A percentile compares a stretch with the other conserved stretches of the same genome.
Conservation (phyloP, 495 filamentous ascomycete genomes). For the Trichoderma parareesei region DNA sequence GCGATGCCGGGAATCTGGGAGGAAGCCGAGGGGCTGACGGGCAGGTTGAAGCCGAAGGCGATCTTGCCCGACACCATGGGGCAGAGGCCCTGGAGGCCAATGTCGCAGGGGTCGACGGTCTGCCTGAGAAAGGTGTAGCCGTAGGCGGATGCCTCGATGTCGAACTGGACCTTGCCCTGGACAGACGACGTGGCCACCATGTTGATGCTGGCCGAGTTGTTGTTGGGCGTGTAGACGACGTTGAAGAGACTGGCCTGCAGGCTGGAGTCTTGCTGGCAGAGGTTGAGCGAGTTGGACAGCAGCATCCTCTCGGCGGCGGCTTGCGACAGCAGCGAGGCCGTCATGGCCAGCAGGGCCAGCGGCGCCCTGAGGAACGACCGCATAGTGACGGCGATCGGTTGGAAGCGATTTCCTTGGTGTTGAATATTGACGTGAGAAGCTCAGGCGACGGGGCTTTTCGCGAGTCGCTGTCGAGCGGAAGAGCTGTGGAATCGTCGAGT, state of each 20-base stretch:
- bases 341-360: constrained; percentile 27
- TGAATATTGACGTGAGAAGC: background rate
- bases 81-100: constrained; percentile 68
- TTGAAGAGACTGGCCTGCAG: constrained; percentile 81
- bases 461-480: background rate
- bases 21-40: constrained; percentile 48
- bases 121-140: constrained; percentile 60
- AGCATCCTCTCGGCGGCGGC: constrained; percentile 37
- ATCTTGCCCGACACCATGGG: constrained; percentile 88
- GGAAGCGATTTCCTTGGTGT: background rate
- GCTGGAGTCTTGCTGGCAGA: constrained; percentile 69
- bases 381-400: constrained; percentile 20
- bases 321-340: constrained; percentile 22
- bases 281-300: constrained; percentile 65
- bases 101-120: constrained; percentile 67
- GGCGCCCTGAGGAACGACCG: constrained; percentile 26
- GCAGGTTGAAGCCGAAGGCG: constrained; percentile 60
- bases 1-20: constrained; percentile 71
- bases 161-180: constrained; percentile 73
- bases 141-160: constrained; percentile 71
- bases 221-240: constrained; percentile 68
- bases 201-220: constrained; percentile 61
- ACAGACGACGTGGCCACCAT: constrained; percentile 81
- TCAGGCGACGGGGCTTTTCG: background rate
- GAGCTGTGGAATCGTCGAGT: background rate